These are phyloP conservation scores for Rhizopogon vesiculosus DNA, from an alignment of 768 basidiomycete species.

Conservation along the genomic window DNA sequence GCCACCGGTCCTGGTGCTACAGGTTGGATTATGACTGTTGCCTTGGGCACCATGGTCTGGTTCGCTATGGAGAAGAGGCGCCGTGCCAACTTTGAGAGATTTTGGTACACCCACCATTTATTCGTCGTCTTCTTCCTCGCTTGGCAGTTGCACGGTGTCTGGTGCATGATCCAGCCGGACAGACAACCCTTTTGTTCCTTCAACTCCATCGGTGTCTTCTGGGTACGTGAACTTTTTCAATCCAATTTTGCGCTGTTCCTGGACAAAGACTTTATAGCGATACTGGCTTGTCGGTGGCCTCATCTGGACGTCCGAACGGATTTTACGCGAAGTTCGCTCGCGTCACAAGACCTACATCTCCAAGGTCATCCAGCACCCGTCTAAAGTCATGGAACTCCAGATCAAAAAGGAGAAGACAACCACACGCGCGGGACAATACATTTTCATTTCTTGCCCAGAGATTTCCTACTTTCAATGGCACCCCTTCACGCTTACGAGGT, in stretches of 20 bases:
- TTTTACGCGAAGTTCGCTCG: conserved; percentile 88
- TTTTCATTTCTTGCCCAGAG: conserved; percentile 88
- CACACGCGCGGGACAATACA: conserved; percentile 85
- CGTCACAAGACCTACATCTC: conserved; percentile 90
- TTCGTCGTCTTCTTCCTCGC: conserved; percentile 90
- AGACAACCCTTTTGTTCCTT: conserved; percentile 82
- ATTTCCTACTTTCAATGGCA: conserved; percentile 97
- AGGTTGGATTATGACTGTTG: conserved; percentile 83
- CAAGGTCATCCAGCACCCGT: conserved; percentile 94
- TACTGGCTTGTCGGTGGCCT: conserved; percentile 88
- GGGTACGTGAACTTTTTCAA: conserved; percentile 51
- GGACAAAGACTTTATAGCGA: conserved; percentile 40
- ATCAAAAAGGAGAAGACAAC: conserved; percentile 95
- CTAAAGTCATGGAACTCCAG: conserved; percentile 90
- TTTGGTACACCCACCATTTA: conserved; percentile 87
- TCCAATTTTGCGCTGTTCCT: conserved; percentile 1
- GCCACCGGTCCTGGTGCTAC: conserved; percentile 77
- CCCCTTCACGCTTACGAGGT: conserved; percentile 92
- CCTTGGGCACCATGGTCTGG: conserved; percentile 76
- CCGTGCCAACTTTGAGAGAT: conserved; percentile 76
- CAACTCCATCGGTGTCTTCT: conserved; percentile 89
- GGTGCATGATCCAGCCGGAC: conserved; percentile 95
- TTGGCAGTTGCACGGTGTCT: conserved; percentile 97
- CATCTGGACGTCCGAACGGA: conserved; percentile 83
- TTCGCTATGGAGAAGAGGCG: conserved; percentile 81